Percentiles rank a stretch among this genome's conserved stretches.
Conservation (phyloP, 352 stramenopile genomes). For the Phytophthora vignae region DNA sequence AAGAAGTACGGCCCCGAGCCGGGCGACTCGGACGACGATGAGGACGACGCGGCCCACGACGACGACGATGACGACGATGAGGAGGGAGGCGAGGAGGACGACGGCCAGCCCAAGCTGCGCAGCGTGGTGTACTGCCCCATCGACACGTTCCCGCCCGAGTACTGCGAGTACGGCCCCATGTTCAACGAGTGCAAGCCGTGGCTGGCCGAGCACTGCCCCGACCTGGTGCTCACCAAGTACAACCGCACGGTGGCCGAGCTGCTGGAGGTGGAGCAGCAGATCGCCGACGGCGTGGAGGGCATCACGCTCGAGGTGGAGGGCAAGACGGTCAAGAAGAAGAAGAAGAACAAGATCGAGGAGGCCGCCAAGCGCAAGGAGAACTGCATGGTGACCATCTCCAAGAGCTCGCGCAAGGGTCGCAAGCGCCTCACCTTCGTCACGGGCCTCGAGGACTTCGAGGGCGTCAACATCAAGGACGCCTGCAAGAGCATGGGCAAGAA, state of each 20-base stretch:
- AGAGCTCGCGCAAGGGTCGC: constrained; percentile 78
- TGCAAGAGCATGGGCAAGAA: constrained; percentile 83
- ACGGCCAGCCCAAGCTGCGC: constrained; percentile 59
- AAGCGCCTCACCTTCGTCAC: constrained; percentile 88
- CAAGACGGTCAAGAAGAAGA: constrained; percentile 85
- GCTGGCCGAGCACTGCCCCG: constrained; percentile 76
- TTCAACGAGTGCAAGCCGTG: constrained; percentile 89
- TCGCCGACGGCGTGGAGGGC: constrained; percentile 79
- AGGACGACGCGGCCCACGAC: constrained; percentile 53
- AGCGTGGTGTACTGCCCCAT: constrained; percentile 86
- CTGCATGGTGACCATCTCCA: constrained; percentile 70
- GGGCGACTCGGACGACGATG: constrained; percentile 76
- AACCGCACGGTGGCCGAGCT: constrained; percentile 83
- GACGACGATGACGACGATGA: constrained; percentile 52
- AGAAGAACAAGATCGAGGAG: constrained; percentile 84
- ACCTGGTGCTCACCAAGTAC: constrained; percentile 85
- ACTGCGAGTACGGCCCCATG: constrained; percentile 87
- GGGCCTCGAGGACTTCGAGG: constrained; percentile 82
- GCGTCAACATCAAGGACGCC: constrained; percentile 86
- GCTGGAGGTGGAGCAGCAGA: constrained; percentile 80
- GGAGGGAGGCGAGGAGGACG: constrained; percentile 46
- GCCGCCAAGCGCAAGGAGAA: constrained; percentile 78
- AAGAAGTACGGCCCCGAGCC: constrained; percentile 89
- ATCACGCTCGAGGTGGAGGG: constrained; percentile 77
- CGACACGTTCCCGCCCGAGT: constrained; percentile 84